Evolutionary conservation across 306 rosid species (phyloP), one percentile per base, ranked within the genome.

Genomic region (Quercus engelmannii): DNA sequence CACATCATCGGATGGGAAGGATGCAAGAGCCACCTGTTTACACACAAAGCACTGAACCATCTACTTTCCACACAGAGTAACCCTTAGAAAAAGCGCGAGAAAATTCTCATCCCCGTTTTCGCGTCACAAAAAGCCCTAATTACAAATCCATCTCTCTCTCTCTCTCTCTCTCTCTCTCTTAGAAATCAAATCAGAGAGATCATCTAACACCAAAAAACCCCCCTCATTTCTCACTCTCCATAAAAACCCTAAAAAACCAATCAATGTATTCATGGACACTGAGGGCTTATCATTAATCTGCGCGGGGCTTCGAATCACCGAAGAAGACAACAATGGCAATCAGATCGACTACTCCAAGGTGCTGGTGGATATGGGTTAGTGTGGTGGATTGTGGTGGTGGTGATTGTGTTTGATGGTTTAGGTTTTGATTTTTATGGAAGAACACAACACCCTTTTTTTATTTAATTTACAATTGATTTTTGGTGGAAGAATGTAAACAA

Each of bases 221-320:
- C 25, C 71, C 20, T 33, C 65, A 19, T 79, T 30, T 61, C n/a
- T 59, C 71, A 25, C 46, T 20, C 51, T 56, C 69, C 55, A 26
- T 62, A 54, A 55, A 62, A 65, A 41, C 30, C 78, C 21, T 33
- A 28, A 23, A 41, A 41, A 41, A 41, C 12, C 46, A 41, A n/a
- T 68, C 52, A 74, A 70, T 52, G 23, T 65, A 13, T 62, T 35
- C 74, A 90, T 90, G 96, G 97, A 88, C 65, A 83, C 87, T 51
- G 96, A 95, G 64, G 97, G 97, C 38, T 86, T 95, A 72, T 95
- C 94, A 11, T 76, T 76, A 80, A 90, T 90, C 80, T 94, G 97
- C 77, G 90, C 84, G 64, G 95, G 95, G 30, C 84, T 95, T 15
- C 98, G 99, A 57, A 20, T 74, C 69, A 62, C 78, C 17, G 90